Base-by-base conservation (phyloP, 1,139 yeast species). In the Zygosaccharomyces pseudobailii region DNA sequence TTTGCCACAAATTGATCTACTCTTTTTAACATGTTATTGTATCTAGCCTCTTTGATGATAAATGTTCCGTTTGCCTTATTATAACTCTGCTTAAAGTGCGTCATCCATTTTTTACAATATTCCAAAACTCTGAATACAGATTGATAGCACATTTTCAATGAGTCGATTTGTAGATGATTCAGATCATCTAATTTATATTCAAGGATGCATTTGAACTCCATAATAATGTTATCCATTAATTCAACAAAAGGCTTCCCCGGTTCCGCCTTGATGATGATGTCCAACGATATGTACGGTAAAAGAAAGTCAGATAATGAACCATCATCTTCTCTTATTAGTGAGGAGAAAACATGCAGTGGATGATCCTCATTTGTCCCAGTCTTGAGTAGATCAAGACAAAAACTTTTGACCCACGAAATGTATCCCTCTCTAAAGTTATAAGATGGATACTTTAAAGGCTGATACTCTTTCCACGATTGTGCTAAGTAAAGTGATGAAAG, bases 91-190 rank as follows among this genome's bases (percentile, higher is more conserved):
- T 57, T 64, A 48, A 56, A 64, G 27, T 71, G 62, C 5, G 76
- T 71, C 6, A 73, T 62, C 96, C 97, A 89, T 55, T 86, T 87
- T 51, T 83, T 80, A 50, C 90, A 78, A 61, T 90, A 89, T 59
- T 94, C 98, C 34, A 90, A 70, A 3, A 90, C 80, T 30, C 82
- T 79, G 58, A 92, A 87, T 0, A 90, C 76, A 0, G 88, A 73
- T 52, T 85, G 85, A 58, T 81, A 84, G 53, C 88, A 83, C 44
- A 79, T 71, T 54, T 80, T 79, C 48, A 84, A 61, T 51, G 76
- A 79, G 54, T 84, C 89, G 20, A 76, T 67, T 49, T 71, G 71
- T 40, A 79, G 80, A 25, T 81, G 79, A 13, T 78, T 74, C 5
- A 73, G 64, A 0, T 68, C 58, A 10, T 72, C 72, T 3, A 78